Evolutionary conservation across 192 early-diverging fungal genomes (phyloP).

Genomic region (Backusella macrospora): DNA sequence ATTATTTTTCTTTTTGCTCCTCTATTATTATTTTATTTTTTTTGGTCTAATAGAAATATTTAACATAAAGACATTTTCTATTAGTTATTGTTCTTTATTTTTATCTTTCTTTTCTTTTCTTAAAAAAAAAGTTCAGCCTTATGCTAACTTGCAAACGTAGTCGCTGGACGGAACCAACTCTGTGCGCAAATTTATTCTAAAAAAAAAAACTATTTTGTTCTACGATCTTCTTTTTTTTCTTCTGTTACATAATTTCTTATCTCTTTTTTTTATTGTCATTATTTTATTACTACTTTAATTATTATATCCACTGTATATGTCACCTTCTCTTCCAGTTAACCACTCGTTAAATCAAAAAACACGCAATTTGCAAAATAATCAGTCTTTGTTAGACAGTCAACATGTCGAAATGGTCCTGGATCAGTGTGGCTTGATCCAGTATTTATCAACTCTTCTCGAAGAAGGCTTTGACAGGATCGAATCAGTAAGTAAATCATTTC

Average conservation of each 20-base stretch:
- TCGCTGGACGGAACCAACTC: neutral
- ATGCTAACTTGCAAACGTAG: neutral
- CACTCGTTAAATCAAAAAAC: neutral
- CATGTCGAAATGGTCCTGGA: conserved; percentile 22
- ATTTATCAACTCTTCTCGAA: conserved; percentile 37
- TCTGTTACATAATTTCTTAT: conserved; percentile 3
- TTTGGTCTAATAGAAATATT: neutral
- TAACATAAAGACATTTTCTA: neutral
- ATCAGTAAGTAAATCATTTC: conserved; percentile 33
- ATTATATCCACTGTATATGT: neutral
- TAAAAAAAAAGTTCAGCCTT: neutral
- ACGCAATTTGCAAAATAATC: neutral
- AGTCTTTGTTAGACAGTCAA: neutral
- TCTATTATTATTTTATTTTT: too few species aligned
- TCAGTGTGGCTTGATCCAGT: conserved; percentile 39
- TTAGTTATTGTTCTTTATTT: neutral
- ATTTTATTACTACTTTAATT: too few species aligned
- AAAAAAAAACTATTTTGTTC: neutral
- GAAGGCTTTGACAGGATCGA: conserved; percentile 48
- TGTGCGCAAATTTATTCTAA: neutral
- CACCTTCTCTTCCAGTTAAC: neutral
- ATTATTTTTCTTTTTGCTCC: neutral
- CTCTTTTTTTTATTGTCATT: neutral
- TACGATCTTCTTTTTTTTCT: conserved; percentile 5
- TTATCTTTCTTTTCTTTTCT: neutral